Evolutionary conservation across 2,329 filamentous ascomycete genomes (phyloP), one percentile per base, ranked within the genome.

Genomic region (Aspergillus caelatus): DNA sequence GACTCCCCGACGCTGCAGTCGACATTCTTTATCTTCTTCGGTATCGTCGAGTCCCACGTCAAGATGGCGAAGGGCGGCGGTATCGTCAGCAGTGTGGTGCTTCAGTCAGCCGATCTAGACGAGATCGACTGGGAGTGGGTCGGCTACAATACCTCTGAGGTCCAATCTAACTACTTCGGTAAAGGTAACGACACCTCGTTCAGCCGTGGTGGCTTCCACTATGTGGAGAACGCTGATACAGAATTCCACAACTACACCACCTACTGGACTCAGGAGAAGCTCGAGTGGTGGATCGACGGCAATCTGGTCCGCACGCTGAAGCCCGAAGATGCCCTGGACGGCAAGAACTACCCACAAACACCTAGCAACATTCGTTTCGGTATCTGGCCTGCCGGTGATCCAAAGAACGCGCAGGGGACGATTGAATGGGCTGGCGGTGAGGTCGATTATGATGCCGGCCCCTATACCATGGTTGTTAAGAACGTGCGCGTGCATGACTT

Each of bases 131-230:
- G 92, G 78, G 78, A 80, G 61, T 79, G 77, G 77, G 68, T 79
- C 26, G 79, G 79, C 56, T 75, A 75, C 57, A 77, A 79, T 65
- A 74, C 72, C 28, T 72, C 63, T 45, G 61, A 68, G 41, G 78
- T 80, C 39, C 94, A 98, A 79, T 91, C 90, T 71, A 98, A 99
- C 81, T 99, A 96, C 82, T 99, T 97, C 72, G 93, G 94, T 78
- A 97, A 98, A 80, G 95, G 95, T 60, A 85, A 91, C 70, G 91
- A 91, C 0, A 72, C 72, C 1, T 85, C 86, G 5, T 96, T 94
- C 81, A 91, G 94, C 79, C 90, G 94, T 62, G 94, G 92, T 66
- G 89, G 90, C 57, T 91, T 91, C 75, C 91, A 95, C 79, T 79
- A 87, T 8, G 81, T 89, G 73, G 67, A 81, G 67, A 80, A 86